Conservation (phyloP, 192 early-diverging fungal species). For the Podila epigama region DNA sequence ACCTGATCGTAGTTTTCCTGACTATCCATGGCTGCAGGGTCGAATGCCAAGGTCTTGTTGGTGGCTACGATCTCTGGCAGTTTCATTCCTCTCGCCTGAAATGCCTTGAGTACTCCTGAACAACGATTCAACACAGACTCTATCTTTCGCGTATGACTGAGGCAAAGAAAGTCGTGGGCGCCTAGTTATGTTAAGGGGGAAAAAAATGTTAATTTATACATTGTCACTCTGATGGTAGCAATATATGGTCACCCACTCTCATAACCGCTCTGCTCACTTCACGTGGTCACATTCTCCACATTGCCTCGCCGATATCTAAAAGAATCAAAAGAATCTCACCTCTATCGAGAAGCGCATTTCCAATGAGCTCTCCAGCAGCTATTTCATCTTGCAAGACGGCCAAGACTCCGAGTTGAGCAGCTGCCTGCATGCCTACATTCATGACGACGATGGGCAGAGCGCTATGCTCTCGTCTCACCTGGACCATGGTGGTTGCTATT, state of each 20-base stretch:
- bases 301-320: neutral
- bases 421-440: conserved; percentile 29
- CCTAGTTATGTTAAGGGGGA: conserved; percentile 2
- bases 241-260: neutral
- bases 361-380: conserved; percentile 18
- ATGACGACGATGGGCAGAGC: conserved; percentile 29
- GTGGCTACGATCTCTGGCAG: neutral
- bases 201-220: neutral
- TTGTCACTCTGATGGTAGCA: neutral
- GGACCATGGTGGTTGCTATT: conserved; percentile 22
- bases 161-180: conserved; percentile 25
- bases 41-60: conserved; percentile 18
- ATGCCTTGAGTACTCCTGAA: conserved; percentile 28
- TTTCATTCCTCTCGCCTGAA: conserved; percentile 1
- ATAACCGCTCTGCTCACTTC: no score
- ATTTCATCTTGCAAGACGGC: conserved; percentile 38
- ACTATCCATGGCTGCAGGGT: neutral
- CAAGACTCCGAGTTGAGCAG: conserved; percentile 19
- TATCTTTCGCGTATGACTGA: neutral
- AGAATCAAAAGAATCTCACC: neutral
- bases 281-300: no score
- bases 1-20: neutral
- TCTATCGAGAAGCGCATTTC: conserved; percentile 27
- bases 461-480: conserved; percentile 1
- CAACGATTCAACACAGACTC: conserved; percentile 26